A percentile compares a stretch with the other conserved stretches of the same genome.
Evolutionary conservation across 345 rosid species (phyloP).

Genomic region (Litchi chinensis): DNA sequence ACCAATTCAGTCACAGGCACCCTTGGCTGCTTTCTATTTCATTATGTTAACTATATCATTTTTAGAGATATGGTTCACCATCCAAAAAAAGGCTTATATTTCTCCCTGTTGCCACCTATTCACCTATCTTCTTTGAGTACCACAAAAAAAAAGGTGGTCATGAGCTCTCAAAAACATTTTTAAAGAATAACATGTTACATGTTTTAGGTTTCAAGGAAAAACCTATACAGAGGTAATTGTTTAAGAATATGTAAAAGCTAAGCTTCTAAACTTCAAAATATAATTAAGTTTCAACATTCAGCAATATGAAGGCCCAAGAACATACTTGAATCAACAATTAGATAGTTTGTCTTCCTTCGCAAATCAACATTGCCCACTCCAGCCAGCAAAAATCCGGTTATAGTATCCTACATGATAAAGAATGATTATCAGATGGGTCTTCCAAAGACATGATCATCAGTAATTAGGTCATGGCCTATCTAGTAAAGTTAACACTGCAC

Average conservation of each 20-base stretch:
- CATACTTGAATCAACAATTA: constrained; percentile 94
- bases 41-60: neutral
- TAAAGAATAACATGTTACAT: neutral
- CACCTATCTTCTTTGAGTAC: constrained; percentile 1
- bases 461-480: neutral
- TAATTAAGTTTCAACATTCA: neutral
- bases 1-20: neutral
- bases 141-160: neutral
- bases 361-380: constrained; percentile 99
- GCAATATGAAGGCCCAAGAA: constrained; percentile 15
- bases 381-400: constrained; percentile 91
- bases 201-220: neutral
- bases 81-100: neutral
- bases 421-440: constrained; percentile 13
- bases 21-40: neutral
- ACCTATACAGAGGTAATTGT: neutral
- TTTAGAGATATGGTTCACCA: neutral
- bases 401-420: constrained; percentile 61
- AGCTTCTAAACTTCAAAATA: neutral
- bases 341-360: constrained; percentile 91
- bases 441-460: neutral
- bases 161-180: neutral
- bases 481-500: neutral
- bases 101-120: neutral
- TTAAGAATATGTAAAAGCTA: neutral